Evolutionary conservation across 1,139 yeast species (phyloP).

Genomic region (Blastobotrys indianensis): DNA sequence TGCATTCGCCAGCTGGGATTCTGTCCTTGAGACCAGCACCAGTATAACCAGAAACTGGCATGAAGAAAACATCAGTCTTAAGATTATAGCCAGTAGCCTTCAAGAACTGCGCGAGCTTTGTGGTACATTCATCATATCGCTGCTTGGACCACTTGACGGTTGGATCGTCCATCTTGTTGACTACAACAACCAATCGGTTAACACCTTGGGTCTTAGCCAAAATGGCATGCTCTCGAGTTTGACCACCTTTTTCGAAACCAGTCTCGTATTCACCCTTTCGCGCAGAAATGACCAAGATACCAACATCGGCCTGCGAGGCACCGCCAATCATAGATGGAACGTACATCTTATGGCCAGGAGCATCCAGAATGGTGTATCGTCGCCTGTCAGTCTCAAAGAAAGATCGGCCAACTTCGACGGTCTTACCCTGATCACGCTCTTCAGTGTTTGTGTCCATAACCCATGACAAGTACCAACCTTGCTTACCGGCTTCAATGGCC

Average conservation of each 20-base stretch:
- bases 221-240: conserved; percentile 96
- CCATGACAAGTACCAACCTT: conserved; percentile 99
- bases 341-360: conserved; percentile 99
- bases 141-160: conserved; percentile 95
- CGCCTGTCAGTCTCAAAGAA: conserved; percentile 96
- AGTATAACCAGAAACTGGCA: conserved; percentile 98
- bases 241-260: conserved; percentile 98
- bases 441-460: conserved; percentile 99
- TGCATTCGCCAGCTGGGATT: conserved; percentile 62
- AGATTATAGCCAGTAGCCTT: conserved; percentile 83
- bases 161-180: conserved; percentile 98
- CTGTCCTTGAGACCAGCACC: conserved; percentile 95
- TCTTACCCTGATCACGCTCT: conserved; percentile 97
- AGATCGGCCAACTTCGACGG: conserved; percentile 97
- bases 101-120: conserved; percentile 68
- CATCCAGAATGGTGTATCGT: conserved; percentile 95
- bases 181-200: conserved; percentile 83
- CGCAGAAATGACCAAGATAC: conserved; percentile 92
- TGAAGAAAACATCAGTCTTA: conserved; percentile 76
- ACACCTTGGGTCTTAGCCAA: conserved; percentile 98
- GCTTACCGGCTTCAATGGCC: conserved; percentile 99
- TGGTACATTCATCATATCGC: conserved; percentile 92
- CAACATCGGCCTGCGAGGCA: conserved; percentile 98
- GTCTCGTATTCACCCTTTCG: conserved; percentile 99
- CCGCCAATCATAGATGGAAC: conserved; percentile 99